Base-by-base conservation (phyloP, 2,329 filamentous ascomycete genomes). In the Cladosporium sp. region DNA sequence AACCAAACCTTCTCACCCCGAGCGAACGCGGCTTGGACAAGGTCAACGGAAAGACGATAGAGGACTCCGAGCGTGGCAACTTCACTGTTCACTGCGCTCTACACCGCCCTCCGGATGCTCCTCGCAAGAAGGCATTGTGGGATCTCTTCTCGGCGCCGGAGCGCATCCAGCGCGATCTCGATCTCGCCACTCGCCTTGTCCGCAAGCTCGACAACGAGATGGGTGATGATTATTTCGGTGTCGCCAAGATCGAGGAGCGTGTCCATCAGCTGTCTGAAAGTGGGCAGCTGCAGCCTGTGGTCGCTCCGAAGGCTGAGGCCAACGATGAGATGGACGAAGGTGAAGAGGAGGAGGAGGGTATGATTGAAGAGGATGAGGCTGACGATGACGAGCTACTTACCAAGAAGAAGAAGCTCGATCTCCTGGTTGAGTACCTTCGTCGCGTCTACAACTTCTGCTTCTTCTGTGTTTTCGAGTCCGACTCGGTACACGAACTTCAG, bases 391-490 rank as follows among this genome's bases (percentile, higher is more conserved):
- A 97, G 48, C 82, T 97, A 46, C 78, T 97, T 63, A 86, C 89
- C 48, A 95, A 96, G 84, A 98, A 98, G 86, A 98, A 99, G 83
- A 93, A 95, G 74, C 87, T 99, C 58, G 95, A 99, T 79, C 84
- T 99, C 39, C 85, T 97, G 77, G 95, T 98, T 62, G 95, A 99
- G 80, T 99, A 99, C 77, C 85, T 99, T 66, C 92, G 95, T 61
- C 89, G 95, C 18, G 95, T 99, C 61, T 96, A 96, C 84, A 97
- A 95, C 80, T 98, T 99, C 81, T 99, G 95, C 82, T 97, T 99
- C 83, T 99, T 98, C 82, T 99, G 95, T 77, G 96, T 99, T 5
- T 98, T 99, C 71, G 95, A 99, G 79, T 95, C 93, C 75, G 95
- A 99, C 78, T 98, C 94, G 0, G 89, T 98, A 25, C 95, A 99